Evolutionary conservation across 768 basidiomycete genomes (phyloP).

Genomic region (Kwoniella newhampshirensis): DNA sequence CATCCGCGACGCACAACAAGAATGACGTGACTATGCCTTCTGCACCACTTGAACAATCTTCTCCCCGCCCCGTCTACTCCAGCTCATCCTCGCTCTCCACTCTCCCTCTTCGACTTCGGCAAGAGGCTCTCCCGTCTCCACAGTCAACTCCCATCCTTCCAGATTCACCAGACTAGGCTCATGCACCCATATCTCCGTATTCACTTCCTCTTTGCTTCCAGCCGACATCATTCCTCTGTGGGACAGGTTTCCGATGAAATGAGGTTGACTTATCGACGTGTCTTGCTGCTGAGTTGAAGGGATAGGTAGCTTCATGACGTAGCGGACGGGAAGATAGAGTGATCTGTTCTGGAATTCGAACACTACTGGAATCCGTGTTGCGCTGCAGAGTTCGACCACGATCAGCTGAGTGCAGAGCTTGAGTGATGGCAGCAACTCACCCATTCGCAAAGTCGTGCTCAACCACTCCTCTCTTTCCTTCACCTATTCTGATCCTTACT

Average conservation of each 20-base stretch:
- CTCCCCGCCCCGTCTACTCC: constrained; percentile 28
- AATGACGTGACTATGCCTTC: not conserved
- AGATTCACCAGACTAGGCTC: constrained; percentile 67
- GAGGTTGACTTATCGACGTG: constrained; percentile 56
- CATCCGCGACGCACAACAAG: no score
- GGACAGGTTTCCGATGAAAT: constrained; percentile 67
- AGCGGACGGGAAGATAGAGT: constrained; percentile 62
- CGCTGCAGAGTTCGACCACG: constrained; percentile 50
- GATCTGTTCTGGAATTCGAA: constrained; percentile 74
- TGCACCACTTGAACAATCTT: constrained; percentile 11
- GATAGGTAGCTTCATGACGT: constrained; percentile 59
- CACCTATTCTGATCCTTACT: constrained; percentile 58
- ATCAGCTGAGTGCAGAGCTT: constrained; percentile 66
- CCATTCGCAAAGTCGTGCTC: constrained; percentile 69
- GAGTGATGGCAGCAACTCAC: constrained; percentile 57
- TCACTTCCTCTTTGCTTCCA: constrained; percentile 56
- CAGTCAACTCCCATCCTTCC: constrained; percentile 69
- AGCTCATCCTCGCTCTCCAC: constrained; percentile 27
- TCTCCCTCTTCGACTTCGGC: not conserved
- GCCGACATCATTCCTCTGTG: constrained; percentile 65
- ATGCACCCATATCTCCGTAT: constrained; percentile 62
- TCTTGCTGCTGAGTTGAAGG: constrained; percentile 23
- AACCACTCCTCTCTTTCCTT: constrained; percentile 31
- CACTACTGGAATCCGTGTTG: constrained; percentile 49
- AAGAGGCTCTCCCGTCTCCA: constrained; percentile 52